phyloP scores from a whole-genome alignment of 176 grass and related monocot species.

The Ensete glaucum region DNA sequence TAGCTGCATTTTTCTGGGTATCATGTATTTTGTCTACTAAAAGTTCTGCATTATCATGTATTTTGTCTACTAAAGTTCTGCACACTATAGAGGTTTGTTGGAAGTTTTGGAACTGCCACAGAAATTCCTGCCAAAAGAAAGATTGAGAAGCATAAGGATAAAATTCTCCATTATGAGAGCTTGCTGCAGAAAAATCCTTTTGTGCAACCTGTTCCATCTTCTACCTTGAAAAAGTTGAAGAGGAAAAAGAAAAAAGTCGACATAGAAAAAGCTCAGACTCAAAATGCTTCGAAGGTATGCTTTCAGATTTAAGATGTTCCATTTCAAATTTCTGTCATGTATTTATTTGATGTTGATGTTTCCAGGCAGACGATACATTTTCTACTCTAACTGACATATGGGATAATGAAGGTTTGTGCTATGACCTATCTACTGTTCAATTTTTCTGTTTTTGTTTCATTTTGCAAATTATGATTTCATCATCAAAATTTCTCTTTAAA shows the following conservation, averaged over 20 bases:
- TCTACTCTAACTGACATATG: conserved; percentile 57
- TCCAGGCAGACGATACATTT: conserved; percentile 35
- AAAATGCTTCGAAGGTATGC: conserved; percentile 39
- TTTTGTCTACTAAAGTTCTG: too few relatives aligned
- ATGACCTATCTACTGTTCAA: not conserved
- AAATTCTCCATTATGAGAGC: conserved; percentile 66
- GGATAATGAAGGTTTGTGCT: conserved; percentile 24
- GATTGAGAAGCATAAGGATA: conserved; percentile 65
- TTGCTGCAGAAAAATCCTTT: conserved; percentile 51
- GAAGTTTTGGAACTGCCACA: not conserved
- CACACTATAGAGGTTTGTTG: not conserved
- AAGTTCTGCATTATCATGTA: not conserved
- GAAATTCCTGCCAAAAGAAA: conserved; percentile 64
- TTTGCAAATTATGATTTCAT: not conserved
- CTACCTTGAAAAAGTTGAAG: conserved; percentile 46
- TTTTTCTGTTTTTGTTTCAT: not conserved
- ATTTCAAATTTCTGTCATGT: conserved; percentile 2
- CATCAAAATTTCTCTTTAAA: not conserved
- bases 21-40: too few relatives aligned
- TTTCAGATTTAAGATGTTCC: not conserved
- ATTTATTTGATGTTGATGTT: conserved; percentile 1
- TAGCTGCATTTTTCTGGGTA: not conserved
- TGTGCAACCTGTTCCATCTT: conserved; percentile 57
- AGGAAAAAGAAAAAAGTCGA: conserved; percentile 17
- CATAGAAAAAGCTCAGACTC: conserved; percentile 7